A percentile compares a stretch with the other conserved stretches of the same genome.
Evolutionary conservation across 306 rosid species (phyloP).

Genomic region (Dicorynia guianensis): DNA sequence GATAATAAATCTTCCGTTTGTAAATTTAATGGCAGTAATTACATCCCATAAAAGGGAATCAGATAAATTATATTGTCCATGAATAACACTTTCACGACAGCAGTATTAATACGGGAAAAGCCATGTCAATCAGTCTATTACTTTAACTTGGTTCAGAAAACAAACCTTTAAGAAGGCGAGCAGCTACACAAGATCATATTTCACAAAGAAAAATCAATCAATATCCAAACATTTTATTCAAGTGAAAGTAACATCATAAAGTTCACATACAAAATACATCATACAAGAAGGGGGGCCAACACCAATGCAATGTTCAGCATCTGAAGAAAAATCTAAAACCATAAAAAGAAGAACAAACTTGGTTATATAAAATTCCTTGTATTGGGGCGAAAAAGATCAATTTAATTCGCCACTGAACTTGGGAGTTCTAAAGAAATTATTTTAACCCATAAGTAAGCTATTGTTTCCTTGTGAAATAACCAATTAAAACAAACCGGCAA

Average conservation of each 20-base stretch:
- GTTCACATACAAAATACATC: constrained; percentile 7
- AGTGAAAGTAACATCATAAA: not conserved
- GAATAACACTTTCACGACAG: constrained; percentile 11
- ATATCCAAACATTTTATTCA: constrained; percentile 2
- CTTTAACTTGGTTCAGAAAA: constrained; percentile 4
- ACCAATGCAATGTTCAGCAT: not conserved
- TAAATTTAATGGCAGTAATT: constrained; percentile 4
- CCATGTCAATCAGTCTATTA: constrained; percentile 27
- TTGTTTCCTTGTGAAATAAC: not conserved
- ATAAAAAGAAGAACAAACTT: constrained; percentile 12
- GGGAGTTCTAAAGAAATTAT: constrained; percentile 6
- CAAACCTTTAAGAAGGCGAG: constrained; percentile 16
- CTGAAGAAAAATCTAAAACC: constrained; percentile 10
- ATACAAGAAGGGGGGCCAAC: not conserved
- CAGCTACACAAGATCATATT: constrained; percentile 16
- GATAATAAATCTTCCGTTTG: not conserved
- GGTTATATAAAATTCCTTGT: not conserved
- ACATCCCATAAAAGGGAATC: not conserved
- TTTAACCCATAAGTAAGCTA: not conserved
- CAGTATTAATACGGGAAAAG: constrained; percentile 6
- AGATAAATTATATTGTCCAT: not conserved
- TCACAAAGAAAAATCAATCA: not conserved
- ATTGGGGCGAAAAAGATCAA: not conserved
- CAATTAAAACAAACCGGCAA: constrained; percentile 8
- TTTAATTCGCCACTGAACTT: not conserved